phyloP scores from a whole-genome alignment of 768 basidiomycete genomes.

The Hortiboletus campestris region DNA sequence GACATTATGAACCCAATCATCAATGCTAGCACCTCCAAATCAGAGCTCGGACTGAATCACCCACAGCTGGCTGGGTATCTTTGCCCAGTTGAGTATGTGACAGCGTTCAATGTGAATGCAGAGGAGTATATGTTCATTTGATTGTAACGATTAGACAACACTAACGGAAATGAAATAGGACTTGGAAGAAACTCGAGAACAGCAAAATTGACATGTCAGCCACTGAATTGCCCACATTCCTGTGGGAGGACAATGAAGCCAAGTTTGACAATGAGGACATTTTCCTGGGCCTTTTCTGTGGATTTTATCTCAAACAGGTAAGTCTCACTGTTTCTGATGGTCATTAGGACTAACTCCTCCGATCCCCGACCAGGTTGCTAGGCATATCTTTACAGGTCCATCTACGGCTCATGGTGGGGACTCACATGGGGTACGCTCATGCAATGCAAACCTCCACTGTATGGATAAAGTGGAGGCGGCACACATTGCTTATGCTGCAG shows the following conservation, averaged over 20 bases:
- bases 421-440: background rate
- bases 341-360: no score
- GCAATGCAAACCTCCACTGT: background rate
- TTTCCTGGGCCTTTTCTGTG: background rate
- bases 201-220: no score
- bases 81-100: no score
- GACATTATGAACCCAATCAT: background rate
- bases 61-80: background rate
- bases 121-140: no score
- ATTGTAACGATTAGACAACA: no score
- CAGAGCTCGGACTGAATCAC: background rate
- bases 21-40: background rate
- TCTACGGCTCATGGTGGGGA: background rate
- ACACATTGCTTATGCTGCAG: constrained; percentile 4
- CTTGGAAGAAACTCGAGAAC: no score
- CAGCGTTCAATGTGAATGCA: no score
- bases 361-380: no score
- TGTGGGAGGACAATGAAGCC: no score
- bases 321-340: background rate
- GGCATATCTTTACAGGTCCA: background rate
- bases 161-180: no score
- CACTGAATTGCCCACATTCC: no score
- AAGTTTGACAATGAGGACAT: background rate
- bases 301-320: background rate
- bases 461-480: constrained; percentile 3